phyloP scores from a whole-genome alignment of 179 eudicot species.

The Gypsophila paniculata region DNA sequence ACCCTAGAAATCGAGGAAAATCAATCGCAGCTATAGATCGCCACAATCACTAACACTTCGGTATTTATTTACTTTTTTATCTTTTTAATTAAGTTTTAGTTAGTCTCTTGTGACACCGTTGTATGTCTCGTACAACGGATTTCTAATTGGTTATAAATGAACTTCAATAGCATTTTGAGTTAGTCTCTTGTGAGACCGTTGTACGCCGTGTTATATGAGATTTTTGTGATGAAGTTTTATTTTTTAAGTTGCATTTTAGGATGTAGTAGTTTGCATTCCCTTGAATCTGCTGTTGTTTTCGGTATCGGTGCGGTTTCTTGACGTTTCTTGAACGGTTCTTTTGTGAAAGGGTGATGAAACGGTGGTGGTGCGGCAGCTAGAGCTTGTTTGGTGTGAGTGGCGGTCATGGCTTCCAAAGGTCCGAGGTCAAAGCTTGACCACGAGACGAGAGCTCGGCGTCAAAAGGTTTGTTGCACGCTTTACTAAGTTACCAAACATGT shows the following conservation, averaged over 20 bases:
- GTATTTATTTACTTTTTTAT: background rate
- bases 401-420: slow-evolving; percentile 88
- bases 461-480: slow-evolving; percentile 48
- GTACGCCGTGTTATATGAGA: too few species aligned
- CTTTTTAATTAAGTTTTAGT: too few species aligned
- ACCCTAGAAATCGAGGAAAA: slow-evolving; percentile 4
- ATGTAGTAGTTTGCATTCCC: background rate
- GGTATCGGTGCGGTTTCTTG: too few species aligned
- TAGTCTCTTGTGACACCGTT: too few species aligned
- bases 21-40: background rate
- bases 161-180: too few species aligned
- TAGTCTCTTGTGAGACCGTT: too few species aligned
- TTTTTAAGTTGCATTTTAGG: background rate
- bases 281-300: background rate
- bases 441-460: slow-evolving; percentile 75
- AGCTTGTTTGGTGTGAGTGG: slow-evolving; percentile 16
- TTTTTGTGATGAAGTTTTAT: too few species aligned
- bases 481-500: too few species aligned
- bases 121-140: too few species aligned
- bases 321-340: background rate
- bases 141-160: too few species aligned
- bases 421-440: slow-evolving; percentile 90
- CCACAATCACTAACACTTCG: background rate
- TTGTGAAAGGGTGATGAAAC: slow-evolving; percentile 7
- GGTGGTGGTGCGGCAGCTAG: slow-evolving; percentile 19